Evolutionary conservation across 2,329 filamentous ascomycete genomes (phyloP).

Genomic region (Fusarium sp.): DNA sequence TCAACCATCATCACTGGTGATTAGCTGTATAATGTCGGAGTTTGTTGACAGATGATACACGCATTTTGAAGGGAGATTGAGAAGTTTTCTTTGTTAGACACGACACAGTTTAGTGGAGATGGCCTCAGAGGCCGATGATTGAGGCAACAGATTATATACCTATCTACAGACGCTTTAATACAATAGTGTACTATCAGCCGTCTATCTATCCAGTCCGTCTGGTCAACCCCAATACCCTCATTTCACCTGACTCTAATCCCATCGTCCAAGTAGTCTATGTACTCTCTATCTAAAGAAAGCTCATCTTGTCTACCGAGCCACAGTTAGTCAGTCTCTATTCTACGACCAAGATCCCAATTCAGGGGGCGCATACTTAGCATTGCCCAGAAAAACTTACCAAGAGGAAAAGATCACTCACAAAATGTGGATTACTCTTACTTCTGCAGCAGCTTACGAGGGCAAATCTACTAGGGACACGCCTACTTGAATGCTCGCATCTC

Average conservation of each 20-base stretch:
- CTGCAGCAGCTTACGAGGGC: background rate
- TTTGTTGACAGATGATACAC: background rate
- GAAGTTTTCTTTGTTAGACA: conserved; percentile 33
- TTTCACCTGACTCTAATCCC: background rate
- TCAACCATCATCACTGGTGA: background rate
- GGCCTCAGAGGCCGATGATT: conserved; percentile 25
- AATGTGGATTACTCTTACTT: background rate
- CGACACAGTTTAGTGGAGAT: conserved; percentile 18
- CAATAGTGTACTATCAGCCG: conserved; percentile 22
- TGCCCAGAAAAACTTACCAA: background rate
- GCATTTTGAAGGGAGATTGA: background rate
- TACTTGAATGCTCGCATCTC: background rate
- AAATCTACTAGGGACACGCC: background rate
- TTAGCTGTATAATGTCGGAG: background rate
- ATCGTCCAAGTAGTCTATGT: background rate
- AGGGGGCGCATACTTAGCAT: background rate
- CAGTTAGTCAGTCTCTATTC: background rate
- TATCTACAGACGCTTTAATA: conserved; percentile 27
- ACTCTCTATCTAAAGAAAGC: background rate
- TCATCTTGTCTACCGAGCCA: background rate
- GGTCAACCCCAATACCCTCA: too few relatives aligned
- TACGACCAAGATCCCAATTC: background rate
- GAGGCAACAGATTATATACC: conserved; percentile 12
- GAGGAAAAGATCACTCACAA: background rate
- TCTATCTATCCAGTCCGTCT: background rate